phyloP scores from a whole-genome alignment of 2,329 filamentous ascomycete species.

The Clarireedia homoeocarpa region DNA sequence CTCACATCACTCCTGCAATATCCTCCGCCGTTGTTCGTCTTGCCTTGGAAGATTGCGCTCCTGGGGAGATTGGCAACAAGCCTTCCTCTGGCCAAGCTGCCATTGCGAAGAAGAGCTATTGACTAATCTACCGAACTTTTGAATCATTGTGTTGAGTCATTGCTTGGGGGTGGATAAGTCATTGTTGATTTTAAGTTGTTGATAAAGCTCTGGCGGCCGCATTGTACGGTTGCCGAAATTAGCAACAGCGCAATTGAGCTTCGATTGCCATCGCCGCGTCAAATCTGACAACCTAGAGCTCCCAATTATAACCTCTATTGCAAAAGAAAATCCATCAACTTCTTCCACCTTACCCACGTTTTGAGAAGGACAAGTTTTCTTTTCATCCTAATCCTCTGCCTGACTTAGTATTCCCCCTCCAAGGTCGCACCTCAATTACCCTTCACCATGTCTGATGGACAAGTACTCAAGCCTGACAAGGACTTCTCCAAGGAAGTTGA shows the following conservation, averaged over 20 bases:
- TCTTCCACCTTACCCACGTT: background rate
- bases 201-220: no score
- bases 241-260: conserved; percentile 4
- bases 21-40: no score
- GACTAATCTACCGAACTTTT: no score
- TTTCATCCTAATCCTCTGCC: background rate
- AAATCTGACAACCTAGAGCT: conserved; percentile 10
- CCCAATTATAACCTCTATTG: background rate
- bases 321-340: background rate
- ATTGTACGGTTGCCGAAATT: no score
- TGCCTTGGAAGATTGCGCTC: no score
- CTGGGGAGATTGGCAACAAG: no score
- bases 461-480: conserved; percentile 65
- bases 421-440: background rate
- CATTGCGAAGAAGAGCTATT: no score
- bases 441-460: conserved; percentile 29
- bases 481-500: conserved; percentile 97
- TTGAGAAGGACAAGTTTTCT: background rate
- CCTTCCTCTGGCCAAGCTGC: no score
- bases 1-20: no score
- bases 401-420: background rate
- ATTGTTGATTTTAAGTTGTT: no score
- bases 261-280: conserved; percentile 7
- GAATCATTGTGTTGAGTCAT: no score
- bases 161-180: no score